Percentiles rank a stretch among this genome's conserved stretches.
phyloP scores from a whole-genome alignment of 768 basidiomycete species.

The Phlegmacium glaucopus region DNA sequence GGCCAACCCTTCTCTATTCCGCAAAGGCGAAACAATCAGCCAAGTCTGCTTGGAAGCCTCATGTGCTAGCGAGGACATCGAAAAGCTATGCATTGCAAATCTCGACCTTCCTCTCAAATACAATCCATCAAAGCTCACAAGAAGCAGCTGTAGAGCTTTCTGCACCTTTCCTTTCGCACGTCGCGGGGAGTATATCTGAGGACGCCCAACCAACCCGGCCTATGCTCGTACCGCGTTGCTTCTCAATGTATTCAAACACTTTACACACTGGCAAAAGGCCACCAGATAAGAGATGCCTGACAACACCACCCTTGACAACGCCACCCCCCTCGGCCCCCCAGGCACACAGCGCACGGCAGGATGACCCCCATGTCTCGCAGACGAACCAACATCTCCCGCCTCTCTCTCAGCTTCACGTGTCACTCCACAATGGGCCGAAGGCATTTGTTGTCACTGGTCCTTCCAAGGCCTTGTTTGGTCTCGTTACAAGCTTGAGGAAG shows the following conservation, averaged over 20 bases:
- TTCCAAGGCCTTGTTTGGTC: constrained; percentile 86
- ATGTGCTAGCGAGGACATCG: too few relatives aligned
- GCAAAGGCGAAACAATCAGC: constrained; percentile 66
- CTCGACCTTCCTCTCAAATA: too few relatives aligned
- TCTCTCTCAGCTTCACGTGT: constrained; percentile 78
- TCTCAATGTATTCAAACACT: constrained; percentile 70
- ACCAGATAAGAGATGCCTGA: constrained; percentile 71
- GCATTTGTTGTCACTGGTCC: constrained; percentile 94
- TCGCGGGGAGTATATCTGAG: constrained; percentile 59
- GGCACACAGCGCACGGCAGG: constrained; percentile 67
- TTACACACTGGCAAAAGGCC: constrained; percentile 74
- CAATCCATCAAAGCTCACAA: constrained; percentile 46
- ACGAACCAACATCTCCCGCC: constrained; percentile 83
- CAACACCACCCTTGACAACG: constrained; percentile 80
- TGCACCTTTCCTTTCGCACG: constrained; percentile 79
- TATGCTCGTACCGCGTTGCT: constrained; percentile 65
- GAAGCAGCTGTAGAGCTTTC: constrained; percentile 76
- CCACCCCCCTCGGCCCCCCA: constrained; percentile 72
- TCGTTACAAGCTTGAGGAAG: constrained; percentile 88
- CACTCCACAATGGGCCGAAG: constrained; percentile 89
- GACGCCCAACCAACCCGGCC: constrained; percentile 48
- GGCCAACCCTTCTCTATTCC: constrained; percentile 67
- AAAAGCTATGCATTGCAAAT: too few relatives aligned
- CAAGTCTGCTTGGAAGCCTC: too few relatives aligned
- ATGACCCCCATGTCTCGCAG: constrained; percentile 78